A percentile compares a stretch with the other conserved stretches of the same genome.
phyloP scores from a whole-genome alignment of 345 rosid species.

The Syzygium grande region DNA sequence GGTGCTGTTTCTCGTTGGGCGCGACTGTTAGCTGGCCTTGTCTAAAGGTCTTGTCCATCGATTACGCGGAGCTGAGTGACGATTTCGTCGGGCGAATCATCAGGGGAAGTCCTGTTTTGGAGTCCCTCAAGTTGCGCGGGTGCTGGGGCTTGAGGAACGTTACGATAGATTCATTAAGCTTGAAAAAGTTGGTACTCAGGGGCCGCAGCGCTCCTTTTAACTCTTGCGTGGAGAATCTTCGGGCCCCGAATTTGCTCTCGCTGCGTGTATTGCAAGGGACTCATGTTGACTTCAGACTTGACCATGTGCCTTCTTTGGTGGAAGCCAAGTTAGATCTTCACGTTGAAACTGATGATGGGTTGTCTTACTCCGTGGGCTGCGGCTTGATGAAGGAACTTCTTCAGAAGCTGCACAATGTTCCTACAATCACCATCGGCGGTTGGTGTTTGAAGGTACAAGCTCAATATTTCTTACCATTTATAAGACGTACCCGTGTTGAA shows the following conservation, averaged over 20 bases:
- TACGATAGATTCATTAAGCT: not conserved
- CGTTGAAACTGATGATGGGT: no score
- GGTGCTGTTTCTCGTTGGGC: not conserved
- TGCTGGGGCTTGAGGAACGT: not conserved
- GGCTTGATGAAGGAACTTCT: no score
- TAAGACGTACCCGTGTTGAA: no score
- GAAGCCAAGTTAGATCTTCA: not conserved
- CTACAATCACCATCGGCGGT: no score
- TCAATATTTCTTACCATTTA: no score
- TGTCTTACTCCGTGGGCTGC: no score
- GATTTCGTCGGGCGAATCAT: not conserved
- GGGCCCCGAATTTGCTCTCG: not conserved
- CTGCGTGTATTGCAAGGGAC: not conserved
- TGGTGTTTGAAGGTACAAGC: no score
- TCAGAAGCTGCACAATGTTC: no score
- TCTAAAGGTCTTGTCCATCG: not conserved
- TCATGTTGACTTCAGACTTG: not conserved
- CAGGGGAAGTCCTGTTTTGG: not conserved
- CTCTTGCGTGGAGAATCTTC: not conserved
- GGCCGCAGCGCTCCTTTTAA: not conserved
- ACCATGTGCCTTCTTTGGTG: not conserved
- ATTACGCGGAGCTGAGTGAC: not conserved
- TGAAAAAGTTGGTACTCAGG: not conserved
- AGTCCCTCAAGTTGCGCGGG: not conserved
- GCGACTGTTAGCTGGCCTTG: not conserved